Conservation (phyloP, 768 basidiomycete species). For the Suillus ampliporus region DNA sequence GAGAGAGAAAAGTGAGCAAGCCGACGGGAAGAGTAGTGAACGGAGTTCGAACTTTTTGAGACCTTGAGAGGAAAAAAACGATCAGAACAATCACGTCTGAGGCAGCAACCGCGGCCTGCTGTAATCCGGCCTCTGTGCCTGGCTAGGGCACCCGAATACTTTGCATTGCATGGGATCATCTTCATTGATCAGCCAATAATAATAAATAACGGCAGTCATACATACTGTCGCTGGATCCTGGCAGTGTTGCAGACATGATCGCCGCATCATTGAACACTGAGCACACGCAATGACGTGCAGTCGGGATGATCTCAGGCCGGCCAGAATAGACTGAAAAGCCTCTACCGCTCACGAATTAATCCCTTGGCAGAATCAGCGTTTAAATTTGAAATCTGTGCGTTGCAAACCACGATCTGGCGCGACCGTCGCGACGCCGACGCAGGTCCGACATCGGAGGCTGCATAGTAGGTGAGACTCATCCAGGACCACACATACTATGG, state of each 20-base stretch:
- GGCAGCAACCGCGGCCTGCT: constrained; percentile 3
- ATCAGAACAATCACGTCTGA: background rate
- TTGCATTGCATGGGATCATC: background rate
- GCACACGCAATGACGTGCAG: background rate
- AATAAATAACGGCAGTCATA: background rate
- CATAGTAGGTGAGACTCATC: too few relatives aligned
- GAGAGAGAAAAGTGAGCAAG: constrained; percentile 3
- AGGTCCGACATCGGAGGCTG: too few relatives aligned
- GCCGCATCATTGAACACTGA: too few relatives aligned
- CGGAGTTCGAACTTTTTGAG: constrained; percentile 38
- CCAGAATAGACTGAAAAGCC: background rate
- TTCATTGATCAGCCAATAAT: constrained; percentile 1
- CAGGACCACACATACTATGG: too few relatives aligned
- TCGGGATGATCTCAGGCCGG: background rate
- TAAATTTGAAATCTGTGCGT: background rate
- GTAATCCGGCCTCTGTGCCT: background rate
- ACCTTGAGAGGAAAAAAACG: constrained; percentile 2
- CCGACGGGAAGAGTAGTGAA: constrained; percentile 15
- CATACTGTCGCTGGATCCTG: too few relatives aligned
- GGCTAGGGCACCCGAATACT: background rate
- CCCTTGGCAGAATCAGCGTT: background rate
- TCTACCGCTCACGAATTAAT: background rate
- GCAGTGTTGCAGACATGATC: too few relatives aligned
- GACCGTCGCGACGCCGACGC: background rate
- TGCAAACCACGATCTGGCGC: background rate